Conservation (phyloP, 345 rosid species). For the Sisymbrium altissimum region DNA sequence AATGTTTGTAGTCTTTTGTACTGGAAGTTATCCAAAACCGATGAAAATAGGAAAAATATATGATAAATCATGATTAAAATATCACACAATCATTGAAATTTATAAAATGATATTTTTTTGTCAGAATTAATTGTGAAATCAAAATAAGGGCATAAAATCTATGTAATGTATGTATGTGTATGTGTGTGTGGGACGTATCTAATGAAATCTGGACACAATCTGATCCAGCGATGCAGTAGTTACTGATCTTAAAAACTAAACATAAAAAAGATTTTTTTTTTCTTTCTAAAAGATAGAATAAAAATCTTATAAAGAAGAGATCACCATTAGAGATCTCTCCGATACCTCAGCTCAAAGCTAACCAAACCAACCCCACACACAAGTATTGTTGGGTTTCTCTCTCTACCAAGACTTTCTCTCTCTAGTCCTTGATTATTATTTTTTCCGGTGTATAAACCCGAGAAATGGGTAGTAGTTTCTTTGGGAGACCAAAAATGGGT, state of each 20-base stretch:
- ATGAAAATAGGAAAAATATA: not conserved
- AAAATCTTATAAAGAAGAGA: constrained; percentile 25
- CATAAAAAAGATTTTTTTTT: not conserved
- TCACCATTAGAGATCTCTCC: constrained; percentile 46
- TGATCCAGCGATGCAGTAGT: constrained; percentile 94
- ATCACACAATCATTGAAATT: constrained; percentile 21
- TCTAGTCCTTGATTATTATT: constrained; percentile 16
- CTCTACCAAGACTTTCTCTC: constrained; percentile 25
- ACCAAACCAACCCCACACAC: constrained; percentile 24
- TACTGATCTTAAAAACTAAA: constrained; percentile 39
- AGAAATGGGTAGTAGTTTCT: constrained; percentile 72
- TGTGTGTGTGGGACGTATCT: constrained; percentile 33
- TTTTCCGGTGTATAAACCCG: not conserved
- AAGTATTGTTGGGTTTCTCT: constrained; percentile 15
- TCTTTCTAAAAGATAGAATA: not conserved
- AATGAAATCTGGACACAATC: constrained; percentile 73
- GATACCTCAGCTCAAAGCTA: constrained; percentile 36
- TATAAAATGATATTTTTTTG: constrained; percentile 7
- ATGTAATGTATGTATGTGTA: constrained; percentile 38
- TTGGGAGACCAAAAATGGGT: constrained; percentile 65
- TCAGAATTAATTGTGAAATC: constrained; percentile 28
- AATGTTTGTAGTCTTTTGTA: constrained; percentile 16
- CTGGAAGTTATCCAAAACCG: constrained; percentile 17
- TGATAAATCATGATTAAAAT: constrained; percentile 9
- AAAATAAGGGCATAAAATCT: constrained; percentile 59